Evolutionary conservation across 352 stramenopile species (phyloP).

Genomic region (Pythium apleroticum): DNA sequence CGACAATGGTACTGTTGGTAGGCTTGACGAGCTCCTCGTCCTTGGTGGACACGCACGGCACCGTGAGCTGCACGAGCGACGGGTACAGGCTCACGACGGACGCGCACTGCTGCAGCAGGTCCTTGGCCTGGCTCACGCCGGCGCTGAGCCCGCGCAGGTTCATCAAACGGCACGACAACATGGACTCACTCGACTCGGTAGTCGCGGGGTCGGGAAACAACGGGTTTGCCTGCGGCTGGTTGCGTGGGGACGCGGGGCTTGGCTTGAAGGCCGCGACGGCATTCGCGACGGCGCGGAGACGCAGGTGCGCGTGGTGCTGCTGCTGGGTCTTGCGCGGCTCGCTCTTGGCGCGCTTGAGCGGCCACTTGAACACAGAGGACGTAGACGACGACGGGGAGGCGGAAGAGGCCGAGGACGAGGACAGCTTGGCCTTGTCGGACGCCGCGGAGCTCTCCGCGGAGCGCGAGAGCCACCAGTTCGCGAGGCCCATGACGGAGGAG

Average conservation of each 20-base stretch:
- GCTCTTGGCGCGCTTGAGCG: slow-evolving; percentile 27
- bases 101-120: slow-evolving; percentile 26
- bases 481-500: slow-evolving; percentile 22
- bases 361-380: slow-evolving; percentile 21
- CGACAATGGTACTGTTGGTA: neutral
- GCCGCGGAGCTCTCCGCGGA: slow-evolving; percentile 5
- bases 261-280: neutral
- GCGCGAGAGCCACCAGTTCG: slow-evolving; percentile 29
- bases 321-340: slow-evolving; percentile 12
- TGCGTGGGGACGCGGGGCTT: slow-evolving; percentile 2
- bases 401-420: neutral
- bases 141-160: slow-evolving; percentile 23
- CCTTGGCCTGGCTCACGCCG: slow-evolving; percentile 31
- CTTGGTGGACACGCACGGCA: slow-evolving; percentile 15
- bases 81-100: slow-evolving; percentile 29
- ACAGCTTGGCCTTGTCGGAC: slow-evolving; percentile 20
- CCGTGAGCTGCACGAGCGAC: slow-evolving; percentile 29
- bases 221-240: neutral
- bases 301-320: slow-evolving; percentile 17
- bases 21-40: neutral
- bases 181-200: slow-evolving; percentile 1
- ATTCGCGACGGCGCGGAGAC: slow-evolving; percentile 16
- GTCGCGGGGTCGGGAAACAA: neutral
- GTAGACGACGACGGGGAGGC: neutral
- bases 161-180: slow-evolving; percentile 17